Base-by-base conservation (phyloP, 225 moss, liverwort and hornwort species). In the Pseudoscleropodium purum region DNA sequence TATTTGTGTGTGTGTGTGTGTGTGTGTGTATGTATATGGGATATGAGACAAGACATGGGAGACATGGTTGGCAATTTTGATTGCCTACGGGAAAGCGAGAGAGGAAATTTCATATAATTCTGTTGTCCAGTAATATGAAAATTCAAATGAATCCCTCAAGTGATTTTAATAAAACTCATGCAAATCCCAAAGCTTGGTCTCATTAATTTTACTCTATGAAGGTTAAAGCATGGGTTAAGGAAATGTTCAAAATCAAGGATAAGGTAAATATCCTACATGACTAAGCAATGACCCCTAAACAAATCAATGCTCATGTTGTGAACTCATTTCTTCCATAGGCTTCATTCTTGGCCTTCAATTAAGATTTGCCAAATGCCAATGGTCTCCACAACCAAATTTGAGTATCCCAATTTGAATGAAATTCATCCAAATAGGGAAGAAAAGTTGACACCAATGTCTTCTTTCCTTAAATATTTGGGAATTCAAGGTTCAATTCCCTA, bases 221-320 rank as follows among this genome's bases (percentile, higher is more conserved):
- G n/a, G n/a, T n/a, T n/a, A n/a, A n/a, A n/a, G n/a, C n/a, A n/a
- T n/a, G n/a, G n/a, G n/a, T n/a, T n/a, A n/a, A n/a, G n/a, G n/a
- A n/a, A n/a, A n/a, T n/a, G n/a, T n/a, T n/a, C n/a, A n/a, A n/a
- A n/a, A n/a, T n/a, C n/a, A n/a, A n/a, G n/a, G n/a, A n/a, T n/a
- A n/a, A n/a, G n/a, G n/a, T 3, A 45, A 74, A 73, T 43, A 10
- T 16, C 2, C 5, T 45, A 45, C 6, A 18, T 74, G 10, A n/a
- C n/a, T n/a, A n/a, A 6, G 11, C 18, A 74, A 29, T 30, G 30
- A 9, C 1, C 6, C 11, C 0, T 30, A 1, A 1, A 74, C 0
- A 27, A 1, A 45, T 74, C 0, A 43, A 0, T 43, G 29, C 17
- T 45, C 45, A 74, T 10, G 2, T 6, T 15, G 5, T 54, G 5